Base-by-base conservation (phyloP, 2,329 filamentous ascomycete genomes). In the Leptographium flavum region DNA sequence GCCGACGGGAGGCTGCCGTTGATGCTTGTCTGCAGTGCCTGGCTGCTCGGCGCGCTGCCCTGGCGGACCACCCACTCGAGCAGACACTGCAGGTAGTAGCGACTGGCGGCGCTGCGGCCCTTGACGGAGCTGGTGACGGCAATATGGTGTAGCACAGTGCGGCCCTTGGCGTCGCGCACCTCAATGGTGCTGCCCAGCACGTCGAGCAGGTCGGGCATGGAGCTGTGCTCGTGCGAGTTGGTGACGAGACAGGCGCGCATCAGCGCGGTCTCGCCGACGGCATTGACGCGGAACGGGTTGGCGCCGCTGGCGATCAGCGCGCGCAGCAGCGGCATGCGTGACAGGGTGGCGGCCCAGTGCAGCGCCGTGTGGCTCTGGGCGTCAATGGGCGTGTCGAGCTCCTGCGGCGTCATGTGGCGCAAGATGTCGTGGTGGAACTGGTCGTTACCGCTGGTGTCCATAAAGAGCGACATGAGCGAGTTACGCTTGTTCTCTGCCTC, bases 61-160 rank as follows among this genome's bases (percentile, higher is more conserved):
- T 93, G 87, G 31, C 88, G 80, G 3, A 96, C 88, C 13, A 96
- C 83, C 68, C 93, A 96, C 58, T 95, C 90, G 1, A 98, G 70
- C 11, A 98, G 71, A 25, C 87, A 90, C 63, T 98, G 92, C 2
- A 98, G 76, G 56, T 98, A 98, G 60, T 96, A 95, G 52, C 90
- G 85, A 59, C 87, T 94, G 21, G 92, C 90, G 36, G 86, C 80
- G 47, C 86, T 88, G 41, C 92, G 79, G 7, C 90, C 90, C 59
- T 94, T 94, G 55, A 96, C 92, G 7, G 88, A 92, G 50, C 88
- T 95, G 15, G 92, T 93, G 30, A 96, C 79, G 5, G 92, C 88
- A 55, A 98, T 96, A 58, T 98, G 92, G 58, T 98, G 92, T 22
- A 98, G 68, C 14, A 96, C 87, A 0, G 90, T 96, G 32, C 92